phyloP scores from a whole-genome alignment of 352 stramenopile genomes.

The Elongisporangium anandrum region DNA sequence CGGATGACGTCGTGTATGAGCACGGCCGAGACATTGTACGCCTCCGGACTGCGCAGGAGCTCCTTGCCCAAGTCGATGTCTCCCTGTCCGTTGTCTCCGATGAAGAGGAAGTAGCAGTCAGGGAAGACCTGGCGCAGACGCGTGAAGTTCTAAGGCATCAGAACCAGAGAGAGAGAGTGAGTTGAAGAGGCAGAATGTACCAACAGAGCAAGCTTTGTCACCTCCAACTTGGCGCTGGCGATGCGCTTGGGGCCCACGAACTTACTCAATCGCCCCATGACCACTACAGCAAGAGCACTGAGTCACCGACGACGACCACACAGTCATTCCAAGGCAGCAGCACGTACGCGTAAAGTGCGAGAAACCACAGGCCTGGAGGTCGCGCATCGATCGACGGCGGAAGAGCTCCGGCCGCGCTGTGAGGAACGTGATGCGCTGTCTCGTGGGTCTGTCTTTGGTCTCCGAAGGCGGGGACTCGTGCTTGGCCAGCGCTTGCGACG shows the following conservation, averaged over 20 bases:
- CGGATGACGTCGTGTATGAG: conserved; percentile 83
- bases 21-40: conserved; percentile 56
- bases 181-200: background rate
- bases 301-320: too few relatives aligned
- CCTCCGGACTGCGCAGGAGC: conserved; percentile 42
- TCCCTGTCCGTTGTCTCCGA: conserved; percentile 78
- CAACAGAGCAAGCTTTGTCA: conserved; percentile 9
- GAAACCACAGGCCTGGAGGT: conserved; percentile 71
- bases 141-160: conserved; percentile 81
- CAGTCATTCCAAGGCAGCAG: background rate
- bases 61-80: conserved; percentile 80
- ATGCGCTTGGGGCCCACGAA: conserved; percentile 65
- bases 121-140: conserved; percentile 67
- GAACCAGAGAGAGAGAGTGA: background rate
- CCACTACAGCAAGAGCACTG: conserved; percentile 27
- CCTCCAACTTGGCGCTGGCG: conserved; percentile 60
- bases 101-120: conserved; percentile 74
- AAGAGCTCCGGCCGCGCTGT: conserved; percentile 70
- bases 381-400: conserved; percentile 47
- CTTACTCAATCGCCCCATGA: conserved; percentile 66
- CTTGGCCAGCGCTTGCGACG: background rate
- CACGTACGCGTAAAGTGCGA: conserved; percentile 69
- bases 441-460: background rate
- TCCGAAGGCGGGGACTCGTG: background rate
- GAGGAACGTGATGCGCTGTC: conserved; percentile 64